These are phyloP conservation scores for Pleurotus platypus DNA, from an alignment of 768 basidiomycete genomes.

Conservation along the genomic window DNA sequence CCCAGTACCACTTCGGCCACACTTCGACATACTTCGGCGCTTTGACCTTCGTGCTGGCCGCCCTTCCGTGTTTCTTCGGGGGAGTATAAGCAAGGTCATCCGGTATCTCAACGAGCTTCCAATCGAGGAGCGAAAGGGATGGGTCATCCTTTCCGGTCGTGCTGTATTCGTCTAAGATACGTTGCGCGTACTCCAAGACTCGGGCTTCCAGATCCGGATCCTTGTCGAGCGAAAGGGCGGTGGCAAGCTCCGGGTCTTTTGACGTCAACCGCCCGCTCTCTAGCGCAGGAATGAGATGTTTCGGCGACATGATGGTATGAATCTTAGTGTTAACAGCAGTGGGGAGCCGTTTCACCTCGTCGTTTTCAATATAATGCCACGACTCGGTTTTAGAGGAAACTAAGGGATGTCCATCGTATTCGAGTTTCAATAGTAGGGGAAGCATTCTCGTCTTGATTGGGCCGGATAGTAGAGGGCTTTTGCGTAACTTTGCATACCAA, in stretches of 20 bases:
- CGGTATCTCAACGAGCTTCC: constrained; percentile 35
- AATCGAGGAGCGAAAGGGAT: constrained; percentile 68
- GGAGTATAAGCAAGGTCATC: neutral
- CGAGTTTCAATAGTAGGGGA: constrained; percentile 64
- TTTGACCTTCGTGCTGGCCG: constrained; percentile 29
- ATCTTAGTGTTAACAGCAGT: constrained; percentile 40
- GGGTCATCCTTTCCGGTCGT: constrained; percentile 33
- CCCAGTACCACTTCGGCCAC: constrained; percentile 99
- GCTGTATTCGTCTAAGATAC: constrained; percentile 1
- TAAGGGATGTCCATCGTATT: constrained; percentile 61
- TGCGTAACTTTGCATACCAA: constrained; percentile 55
- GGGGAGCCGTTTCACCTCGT: constrained; percentile 34
- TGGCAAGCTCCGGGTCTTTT: constrained; percentile 38
- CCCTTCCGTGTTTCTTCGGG: neutral
- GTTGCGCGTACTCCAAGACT: neutral
- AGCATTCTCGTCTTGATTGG: constrained; percentile 47
- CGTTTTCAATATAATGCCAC: constrained; percentile 59
- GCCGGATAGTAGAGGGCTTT: constrained; percentile 35
- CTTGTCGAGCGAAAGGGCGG: constrained; percentile 32
- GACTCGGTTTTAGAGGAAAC: constrained; percentile 47
- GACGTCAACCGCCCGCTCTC: constrained; percentile 37
- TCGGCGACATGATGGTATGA: constrained; percentile 38
- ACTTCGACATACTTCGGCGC: constrained; percentile 37
- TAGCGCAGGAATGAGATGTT: constrained; percentile 45
- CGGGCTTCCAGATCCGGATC: neutral